Evolutionary conservation across 768 basidiomycete genomes (phyloP), one percentile per base, ranked within the genome.

Genomic region (Imleria badia): DNA sequence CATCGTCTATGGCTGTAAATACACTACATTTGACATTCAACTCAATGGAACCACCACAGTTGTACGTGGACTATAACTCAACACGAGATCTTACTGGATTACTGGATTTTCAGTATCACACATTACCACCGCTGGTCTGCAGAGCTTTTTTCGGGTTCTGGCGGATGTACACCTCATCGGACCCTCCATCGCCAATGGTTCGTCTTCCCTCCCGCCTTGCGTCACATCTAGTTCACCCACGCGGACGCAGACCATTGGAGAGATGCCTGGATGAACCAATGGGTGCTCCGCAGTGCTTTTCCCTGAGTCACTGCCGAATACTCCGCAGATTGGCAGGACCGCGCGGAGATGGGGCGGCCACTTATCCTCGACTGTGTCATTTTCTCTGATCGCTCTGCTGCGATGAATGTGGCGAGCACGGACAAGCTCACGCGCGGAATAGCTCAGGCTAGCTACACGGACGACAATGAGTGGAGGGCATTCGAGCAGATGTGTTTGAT

Each of bases 41-140:
- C 12, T 14, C 40, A 92, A 83, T 91, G 89, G 74, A 96, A 56
- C 85, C 89, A 6, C 80, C 83, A 17, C 93, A 97, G 77, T 97
- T 84, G 88, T 90, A 66, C 54, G 85, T 75, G 13, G 2, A n/a
- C 20, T 22, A 20, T 13, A n/a, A 38, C 34, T 17, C 30, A 6
- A 26, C 11, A 10, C 15, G 8, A 9, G 2, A 12, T 36, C 13
- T 41, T 14, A 9, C 36, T 57, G n/a, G 59, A 5, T 45, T 3
- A 10, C 0, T 29, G 1, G 13, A 6, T 51, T 45, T 26, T 26
- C 44, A 92, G 90, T 72, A 80, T 96, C 52, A 89, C 88, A 1
- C 94, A 96, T 71, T 96, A 95, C 68, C 96, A 94, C 68, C 94
- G 97, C 65, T 94, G 90, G 83, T 83, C 88, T 31, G 94, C 94